These are phyloP conservation scores for Claviceps cyperi DNA, from an alignment of 2,329 filamentous ascomycete genomes.

Conservation along the genomic window DNA sequence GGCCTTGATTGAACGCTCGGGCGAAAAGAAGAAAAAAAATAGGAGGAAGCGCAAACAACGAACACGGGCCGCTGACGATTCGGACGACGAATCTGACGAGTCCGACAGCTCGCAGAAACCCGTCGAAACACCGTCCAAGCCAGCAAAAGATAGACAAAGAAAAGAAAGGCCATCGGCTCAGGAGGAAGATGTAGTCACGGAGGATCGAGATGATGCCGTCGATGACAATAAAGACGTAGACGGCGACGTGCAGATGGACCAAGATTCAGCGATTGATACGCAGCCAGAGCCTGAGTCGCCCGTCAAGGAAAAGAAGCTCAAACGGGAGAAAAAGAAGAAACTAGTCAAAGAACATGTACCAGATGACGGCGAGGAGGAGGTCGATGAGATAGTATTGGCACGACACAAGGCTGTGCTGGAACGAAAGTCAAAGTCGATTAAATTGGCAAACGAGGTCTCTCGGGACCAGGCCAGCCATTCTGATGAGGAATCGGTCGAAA, in stretches of 20 bases:
- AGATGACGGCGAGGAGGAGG: conserved; percentile 10
- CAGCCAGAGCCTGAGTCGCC: neutral
- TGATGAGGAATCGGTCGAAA: conserved; percentile 24
- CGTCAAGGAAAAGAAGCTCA: neutral
- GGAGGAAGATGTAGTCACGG: neutral
- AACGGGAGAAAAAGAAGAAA: conserved; percentile 14
- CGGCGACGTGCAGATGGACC: conserved; percentile 1
- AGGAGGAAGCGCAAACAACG: conserved; percentile 22
- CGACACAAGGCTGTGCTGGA: conserved; percentile 38
- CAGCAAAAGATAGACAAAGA: neutral
- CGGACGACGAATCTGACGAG: conserved; percentile 4
- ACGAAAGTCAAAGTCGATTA: conserved; percentile 41
- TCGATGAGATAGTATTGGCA: conserved; percentile 16
- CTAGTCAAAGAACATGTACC: conserved; percentile 9
- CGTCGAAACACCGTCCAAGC: neutral
- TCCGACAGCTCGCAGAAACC: conserved; percentile 9
- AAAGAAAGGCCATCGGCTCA: neutral
- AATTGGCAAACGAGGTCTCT: conserved; percentile 28
- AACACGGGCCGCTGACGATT: conserved; percentile 14
- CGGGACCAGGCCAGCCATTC: conserved; percentile 16
- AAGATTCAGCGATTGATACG: neutral
- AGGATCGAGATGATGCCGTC: neutral
- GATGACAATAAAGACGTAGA: neutral
- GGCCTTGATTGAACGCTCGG: neutral
- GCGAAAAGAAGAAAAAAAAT: conserved; percentile 15